Percentiles rank a stretch among this genome's conserved stretches.
These are phyloP conservation scores for Suillus fuscotomentosus DNA, from an alignment of 768 basidiomycete species.

Conservation along the genomic window DNA sequence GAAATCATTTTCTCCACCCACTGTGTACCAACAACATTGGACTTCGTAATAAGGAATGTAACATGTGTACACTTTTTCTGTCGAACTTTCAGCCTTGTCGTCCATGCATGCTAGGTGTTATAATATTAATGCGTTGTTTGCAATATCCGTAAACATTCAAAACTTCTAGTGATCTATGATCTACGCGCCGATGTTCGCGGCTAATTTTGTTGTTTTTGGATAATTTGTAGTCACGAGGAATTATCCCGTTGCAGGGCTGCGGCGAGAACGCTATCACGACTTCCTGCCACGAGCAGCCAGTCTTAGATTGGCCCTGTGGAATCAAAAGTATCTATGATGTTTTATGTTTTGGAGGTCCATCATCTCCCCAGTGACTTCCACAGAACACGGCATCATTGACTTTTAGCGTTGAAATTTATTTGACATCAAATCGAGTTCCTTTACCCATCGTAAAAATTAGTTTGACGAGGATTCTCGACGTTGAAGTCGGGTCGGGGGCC, in stretches of 20 bases:
- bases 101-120: background rate
- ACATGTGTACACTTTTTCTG: background rate
- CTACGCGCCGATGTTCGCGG: background rate
- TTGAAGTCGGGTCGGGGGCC: background rate
- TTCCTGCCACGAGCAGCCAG: background rate
- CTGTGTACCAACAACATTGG: slow-evolving; percentile 1
- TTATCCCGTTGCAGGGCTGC: background rate
- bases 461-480: background rate
- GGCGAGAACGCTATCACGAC: background rate
- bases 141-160: background rate
- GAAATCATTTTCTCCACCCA: slow-evolving; percentile 3
- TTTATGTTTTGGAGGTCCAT: background rate
- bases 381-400: background rate
- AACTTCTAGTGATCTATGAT: no score
- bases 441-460: background rate
- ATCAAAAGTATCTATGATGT: background rate
- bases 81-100: background rate
- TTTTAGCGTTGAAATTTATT: background rate
- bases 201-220: background rate
- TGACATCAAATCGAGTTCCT: background rate
- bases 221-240: background rate
- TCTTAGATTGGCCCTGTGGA: background rate
- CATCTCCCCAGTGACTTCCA: background rate
- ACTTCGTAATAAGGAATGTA: background rate
- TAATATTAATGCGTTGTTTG: background rate